Evolutionary conservation across 2,329 filamentous ascomycete species (phyloP).

Genomic region (Rhinocladiella mackenziei): DNA sequence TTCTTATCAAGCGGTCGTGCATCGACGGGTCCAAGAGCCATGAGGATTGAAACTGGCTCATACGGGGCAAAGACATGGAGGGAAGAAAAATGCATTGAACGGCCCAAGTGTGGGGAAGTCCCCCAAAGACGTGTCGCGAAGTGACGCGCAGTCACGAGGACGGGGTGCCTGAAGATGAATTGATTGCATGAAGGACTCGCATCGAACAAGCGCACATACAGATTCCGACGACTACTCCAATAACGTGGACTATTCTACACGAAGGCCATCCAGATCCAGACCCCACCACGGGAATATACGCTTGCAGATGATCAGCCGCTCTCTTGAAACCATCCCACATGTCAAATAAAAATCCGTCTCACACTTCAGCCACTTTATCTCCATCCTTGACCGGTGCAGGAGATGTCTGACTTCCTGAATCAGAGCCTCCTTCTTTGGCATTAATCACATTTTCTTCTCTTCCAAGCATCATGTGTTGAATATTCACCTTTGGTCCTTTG

Average conservation of each 20-base stretch:
- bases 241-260: too few relatives aligned
- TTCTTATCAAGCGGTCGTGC: slow-evolving; percentile 31
- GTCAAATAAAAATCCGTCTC: neutral
- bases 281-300: neutral
- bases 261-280: too few relatives aligned
- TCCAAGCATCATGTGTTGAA: slow-evolving; percentile 42
- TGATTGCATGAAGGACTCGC: too few relatives aligned
- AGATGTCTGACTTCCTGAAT: slow-evolving; percentile 13
- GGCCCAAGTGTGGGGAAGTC: too few relatives aligned
- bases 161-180: too few relatives aligned
- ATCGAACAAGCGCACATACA: too few relatives aligned
- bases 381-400: slow-evolving; percentile 4
- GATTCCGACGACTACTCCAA: too few relatives aligned
- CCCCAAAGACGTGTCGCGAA: too few relatives aligned
- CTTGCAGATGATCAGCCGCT: neutral
- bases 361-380: slow-evolving; percentile 16
- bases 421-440: slow-evolving; percentile 27
- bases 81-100: too few relatives aligned
- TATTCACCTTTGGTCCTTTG: slow-evolving; percentile 35
- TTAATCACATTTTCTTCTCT: slow-evolving; percentile 39
- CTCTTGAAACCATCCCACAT: neutral
- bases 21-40: slow-evolving; percentile 13
- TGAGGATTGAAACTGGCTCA: too few relatives aligned
- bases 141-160: too few relatives aligned
- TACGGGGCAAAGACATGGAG: too few relatives aligned